These are phyloP conservation scores for Eimeria falciformis DNA, from an alignment of 169 alveolate species.

Conservation along the genomic window DNA sequence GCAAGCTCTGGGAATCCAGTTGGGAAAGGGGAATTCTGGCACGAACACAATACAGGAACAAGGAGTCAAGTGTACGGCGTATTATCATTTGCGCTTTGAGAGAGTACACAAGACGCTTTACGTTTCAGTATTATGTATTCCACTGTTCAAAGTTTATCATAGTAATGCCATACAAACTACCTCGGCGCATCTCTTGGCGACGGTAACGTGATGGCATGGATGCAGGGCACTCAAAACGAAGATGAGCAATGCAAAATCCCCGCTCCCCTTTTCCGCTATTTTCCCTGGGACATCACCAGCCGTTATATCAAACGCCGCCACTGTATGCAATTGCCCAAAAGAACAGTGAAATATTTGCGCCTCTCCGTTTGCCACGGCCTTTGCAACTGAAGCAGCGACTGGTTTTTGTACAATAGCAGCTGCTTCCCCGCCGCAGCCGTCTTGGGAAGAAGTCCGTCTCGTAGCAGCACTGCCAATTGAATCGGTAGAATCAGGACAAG, in stretches of 20 bases:
- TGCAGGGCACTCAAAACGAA: constrained; percentile 94
- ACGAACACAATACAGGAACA: no score
- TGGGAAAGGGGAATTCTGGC: no score
- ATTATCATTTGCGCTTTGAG: no score
- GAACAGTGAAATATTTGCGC: neutral
- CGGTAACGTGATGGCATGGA: constrained; percentile 88
- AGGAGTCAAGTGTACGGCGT: no score
- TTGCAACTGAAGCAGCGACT: neutral
- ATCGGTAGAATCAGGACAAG: neutral
- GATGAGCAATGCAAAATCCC: constrained; percentile 90
- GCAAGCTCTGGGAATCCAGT: no score
- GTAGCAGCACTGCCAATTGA: neutral
- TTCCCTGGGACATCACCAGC: constrained; percentile 15
- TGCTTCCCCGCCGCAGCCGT: neutral
- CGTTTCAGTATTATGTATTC: no score
- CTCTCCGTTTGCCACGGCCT: constrained; percentile 36
- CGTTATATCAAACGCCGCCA: constrained; percentile 45
- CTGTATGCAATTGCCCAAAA: constrained; percentile 37
- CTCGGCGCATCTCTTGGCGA: constrained; percentile 83
- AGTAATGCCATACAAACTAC: constrained; percentile 28
- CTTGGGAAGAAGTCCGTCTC: neutral
- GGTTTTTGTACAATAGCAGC: neutral
- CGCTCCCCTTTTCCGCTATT: constrained; percentile 74
- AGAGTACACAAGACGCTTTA: no score
- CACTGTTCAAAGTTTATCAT: no score